Evolutionary conservation across 139 green algal species (phyloP).

Genomic region (Micromonas commoda): DNA sequence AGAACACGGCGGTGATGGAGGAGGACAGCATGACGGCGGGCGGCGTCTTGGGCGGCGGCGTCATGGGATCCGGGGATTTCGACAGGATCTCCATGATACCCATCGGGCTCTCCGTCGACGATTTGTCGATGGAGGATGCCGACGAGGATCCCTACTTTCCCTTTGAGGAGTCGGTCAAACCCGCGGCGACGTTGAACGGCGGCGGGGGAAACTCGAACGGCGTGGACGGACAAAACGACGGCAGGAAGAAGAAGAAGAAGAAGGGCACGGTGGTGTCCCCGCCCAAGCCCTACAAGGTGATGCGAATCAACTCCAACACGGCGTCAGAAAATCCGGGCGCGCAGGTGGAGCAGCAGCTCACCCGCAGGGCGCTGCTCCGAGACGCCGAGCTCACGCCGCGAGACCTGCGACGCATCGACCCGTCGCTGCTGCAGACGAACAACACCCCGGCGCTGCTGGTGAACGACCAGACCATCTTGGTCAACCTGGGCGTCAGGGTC

Average conservation of each 20-base stretch:
- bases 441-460: slow-evolving; percentile 25
- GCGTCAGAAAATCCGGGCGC: not conserved
- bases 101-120: too few relatives aligned
- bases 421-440: slow-evolving; percentile 48
- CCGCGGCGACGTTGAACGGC: not conserved
- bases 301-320: not conserved
- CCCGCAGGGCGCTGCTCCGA: slow-evolving; percentile 73
- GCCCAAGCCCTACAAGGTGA: slow-evolving; percentile 6
- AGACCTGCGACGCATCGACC: slow-evolving; percentile 86
- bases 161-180: not conserved
- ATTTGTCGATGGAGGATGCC: too few relatives aligned
- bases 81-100: too few relatives aligned
- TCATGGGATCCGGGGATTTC: too few relatives aligned
- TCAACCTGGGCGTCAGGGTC: slow-evolving; percentile 73
- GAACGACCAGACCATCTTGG: slow-evolving; percentile 69
- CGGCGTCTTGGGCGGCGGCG: too few relatives aligned
- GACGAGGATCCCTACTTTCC: too few relatives aligned
- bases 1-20: not conserved
- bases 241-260: not conserved
- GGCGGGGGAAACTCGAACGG: not conserved
- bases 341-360: slow-evolving; percentile 28
- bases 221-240: not conserved
- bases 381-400: slow-evolving; percentile 75
- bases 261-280: not conserved
- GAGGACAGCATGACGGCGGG: not conserved